phyloP scores from a whole-genome alignment of 2,329 filamentous ascomycete species.

The Ophiocordyceps sinensis region DNA sequence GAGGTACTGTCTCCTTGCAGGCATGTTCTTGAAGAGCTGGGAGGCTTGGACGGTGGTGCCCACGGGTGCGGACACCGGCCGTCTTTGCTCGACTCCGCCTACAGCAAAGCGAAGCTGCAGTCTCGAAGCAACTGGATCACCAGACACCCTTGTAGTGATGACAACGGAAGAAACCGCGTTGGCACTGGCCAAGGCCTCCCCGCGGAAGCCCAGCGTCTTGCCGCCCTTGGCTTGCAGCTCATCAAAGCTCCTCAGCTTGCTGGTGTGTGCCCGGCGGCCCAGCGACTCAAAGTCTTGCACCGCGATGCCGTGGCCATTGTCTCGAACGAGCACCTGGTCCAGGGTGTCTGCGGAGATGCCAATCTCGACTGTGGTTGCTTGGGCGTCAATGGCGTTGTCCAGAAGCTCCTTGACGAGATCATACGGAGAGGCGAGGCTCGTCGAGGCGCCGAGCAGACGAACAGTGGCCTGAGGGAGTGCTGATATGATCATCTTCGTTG shows the following conservation, averaged over 20 bases:
- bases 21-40: slow-evolving; percentile 43
- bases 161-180: slow-evolving; percentile 44
- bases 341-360: slow-evolving; percentile 50
- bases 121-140: slow-evolving; percentile 41
- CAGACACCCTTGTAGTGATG: slow-evolving; percentile 48
- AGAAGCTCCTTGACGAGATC: slow-evolving; percentile 62
- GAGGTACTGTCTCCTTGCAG: slow-evolving; percentile 46
- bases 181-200: slow-evolving; percentile 55
- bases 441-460: slow-evolving; percentile 44
- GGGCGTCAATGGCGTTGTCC: slow-evolving; percentile 63
- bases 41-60: slow-evolving; percentile 53
- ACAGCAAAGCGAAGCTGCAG: slow-evolving; percentile 24
- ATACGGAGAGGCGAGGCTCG: slow-evolving; percentile 43
- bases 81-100: slow-evolving; percentile 16
- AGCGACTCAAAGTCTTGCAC: slow-evolving; percentile 45
- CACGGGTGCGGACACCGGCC: slow-evolving; percentile 35
- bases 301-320: slow-evolving; percentile 60
- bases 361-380: slow-evolving; percentile 51
- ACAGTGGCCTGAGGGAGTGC: slow-evolving; percentile 33
- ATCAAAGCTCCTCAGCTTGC: slow-evolving; percentile 52
- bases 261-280: slow-evolving; percentile 56
- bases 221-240: slow-evolving; percentile 44
- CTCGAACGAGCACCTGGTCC: slow-evolving; percentile 53
- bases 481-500: slow-evolving; percentile 30
- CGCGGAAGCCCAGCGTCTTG: slow-evolving; percentile 58